Evolutionary conservation across 75 land plant genomes (phyloP).

Genomic region (Pinus taeda): DNA sequence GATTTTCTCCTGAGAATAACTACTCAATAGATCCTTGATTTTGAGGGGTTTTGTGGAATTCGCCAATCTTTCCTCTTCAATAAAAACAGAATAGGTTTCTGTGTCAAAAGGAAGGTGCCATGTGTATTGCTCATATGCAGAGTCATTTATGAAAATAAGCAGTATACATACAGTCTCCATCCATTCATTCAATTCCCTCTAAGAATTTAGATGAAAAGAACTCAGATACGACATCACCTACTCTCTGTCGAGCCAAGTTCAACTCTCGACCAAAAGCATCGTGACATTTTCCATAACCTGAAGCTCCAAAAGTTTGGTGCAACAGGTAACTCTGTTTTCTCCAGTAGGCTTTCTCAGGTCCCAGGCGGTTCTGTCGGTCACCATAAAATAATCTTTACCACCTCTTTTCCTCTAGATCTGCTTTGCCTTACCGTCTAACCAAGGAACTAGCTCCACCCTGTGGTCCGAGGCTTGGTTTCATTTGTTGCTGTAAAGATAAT

Average conservation of each 20-base stretch:
- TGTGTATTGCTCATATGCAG: too few relatives aligned
- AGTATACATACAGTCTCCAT: constrained; percentile 25
- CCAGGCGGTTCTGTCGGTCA: constrained; percentile 27
- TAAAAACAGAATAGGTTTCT: constrained; percentile 25
- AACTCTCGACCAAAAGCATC: constrained; percentile 16
- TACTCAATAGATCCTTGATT: not conserved
- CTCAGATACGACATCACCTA: constrained; percentile 19
- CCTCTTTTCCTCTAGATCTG: constrained; percentile 13
- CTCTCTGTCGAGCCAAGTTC: constrained; percentile 5
- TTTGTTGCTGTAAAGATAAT: not conserved
- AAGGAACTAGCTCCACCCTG: constrained; percentile 21
- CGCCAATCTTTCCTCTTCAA: constrained; percentile 8
- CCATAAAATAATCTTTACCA: constrained; percentile 31
- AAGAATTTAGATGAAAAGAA: constrained; percentile 22
- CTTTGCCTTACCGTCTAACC: constrained; percentile 18
- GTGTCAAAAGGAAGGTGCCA: too few relatives aligned
- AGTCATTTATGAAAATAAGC: constrained; percentile 26
- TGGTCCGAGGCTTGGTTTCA: not conserved
- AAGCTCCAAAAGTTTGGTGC: constrained; percentile 12
- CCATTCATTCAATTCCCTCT: constrained; percentile 10
- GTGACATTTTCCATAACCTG: constrained; percentile 13
- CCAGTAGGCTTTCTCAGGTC: constrained; percentile 5
- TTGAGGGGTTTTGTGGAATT: not conserved
- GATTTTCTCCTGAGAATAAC: not conserved
- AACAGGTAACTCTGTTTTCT: constrained; percentile 2